Conservation (phyloP, 2,329 filamentous ascomycete genomes). For the Xylaria sp. region DNA sequence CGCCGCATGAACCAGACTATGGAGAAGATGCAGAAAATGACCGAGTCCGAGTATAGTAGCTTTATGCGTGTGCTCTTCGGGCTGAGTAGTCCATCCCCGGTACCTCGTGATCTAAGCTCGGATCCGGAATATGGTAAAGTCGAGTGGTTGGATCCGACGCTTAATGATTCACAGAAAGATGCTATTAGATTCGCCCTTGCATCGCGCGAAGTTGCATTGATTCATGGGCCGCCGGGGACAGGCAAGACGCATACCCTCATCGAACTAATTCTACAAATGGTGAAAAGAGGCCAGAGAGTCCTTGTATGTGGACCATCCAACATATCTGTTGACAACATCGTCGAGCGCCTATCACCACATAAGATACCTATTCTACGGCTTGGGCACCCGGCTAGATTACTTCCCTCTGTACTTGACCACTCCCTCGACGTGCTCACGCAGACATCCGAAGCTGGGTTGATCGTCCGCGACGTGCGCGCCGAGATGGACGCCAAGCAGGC, state of each 20-base stretch:
- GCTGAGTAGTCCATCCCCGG: conserved; percentile 56
- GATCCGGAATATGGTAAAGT: conserved; percentile 54
- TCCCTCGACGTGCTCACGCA: conserved; percentile 90
- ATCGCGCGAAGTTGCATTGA: conserved; percentile 81
- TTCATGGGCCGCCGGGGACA: conserved; percentile 94
- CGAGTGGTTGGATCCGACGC: conserved; percentile 64
- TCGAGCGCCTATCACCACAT: conserved; percentile 84
- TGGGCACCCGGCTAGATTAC: conserved; percentile 87
- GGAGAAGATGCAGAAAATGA: conserved; percentile 63
- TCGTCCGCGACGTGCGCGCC: conserved; percentile 86
- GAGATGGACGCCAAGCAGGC: conserved; percentile 95
- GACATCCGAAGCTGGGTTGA: conserved; percentile 85
- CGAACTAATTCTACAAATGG: conserved; percentile 90
- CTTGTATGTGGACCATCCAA: conserved; percentile 97
- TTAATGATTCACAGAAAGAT: conserved; percentile 72
- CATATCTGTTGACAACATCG: conserved; percentile 97
- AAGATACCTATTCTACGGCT: conserved; percentile 87
- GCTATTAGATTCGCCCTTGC: conserved; percentile 82
- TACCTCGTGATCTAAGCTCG: conserved; percentile 48
- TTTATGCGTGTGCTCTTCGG: conserved; percentile 70
- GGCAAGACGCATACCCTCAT: conserved; percentile 97
- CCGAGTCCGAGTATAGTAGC: conserved; percentile 60
- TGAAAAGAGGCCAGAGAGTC: conserved; percentile 74
- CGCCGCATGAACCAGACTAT: conserved; percentile 69
- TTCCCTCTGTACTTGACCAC: conserved; percentile 86